Evolutionary conservation across 805 yeast species (phyloP), one percentile per base, ranked within the genome.

Genomic region (Scheffersomyces amazonensis): DNA sequence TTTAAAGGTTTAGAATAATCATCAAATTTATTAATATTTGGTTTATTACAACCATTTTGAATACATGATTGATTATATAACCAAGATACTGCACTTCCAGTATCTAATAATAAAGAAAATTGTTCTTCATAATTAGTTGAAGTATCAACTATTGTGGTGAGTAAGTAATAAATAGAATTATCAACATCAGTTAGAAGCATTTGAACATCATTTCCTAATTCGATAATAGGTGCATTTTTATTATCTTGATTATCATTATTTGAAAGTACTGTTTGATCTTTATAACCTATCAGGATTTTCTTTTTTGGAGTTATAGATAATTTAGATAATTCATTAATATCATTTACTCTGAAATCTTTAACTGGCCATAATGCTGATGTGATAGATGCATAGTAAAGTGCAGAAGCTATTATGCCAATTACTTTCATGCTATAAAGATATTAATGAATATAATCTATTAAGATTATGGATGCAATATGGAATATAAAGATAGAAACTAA

Each of bases 81-180:
- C 87, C 87, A 81, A 2, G 79, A 53, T 40, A 79, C 73, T 13
- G 80, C 79, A 19, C 83, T 77, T 5, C 84, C 87, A 0, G 87
- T 81, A 54, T 81, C 87, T 13, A 81, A 58, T 15, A 81, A 65
- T 28, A 81, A 58, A 4, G 76, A 76, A 47, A 70, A 78, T 22
- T 60, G 60, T n/a, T 53, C 52, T n/a, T 63, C 48, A 30, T 54
- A 53, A 20, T 48, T 35, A 2, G 54, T 33, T 18, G 48, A 50
- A 0, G 58, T 34, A 23, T 60, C 54, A 16, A 53, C 40, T 19
- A 62, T 35, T 6, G 48, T 29, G 10, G 39, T 31, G 19, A 44
- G 37, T 24, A 53, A 33, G 33, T 47, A 54, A 31, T 50, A 52
- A n/a, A 53, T 47, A 8, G 61, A 50, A 15, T 48, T 43, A 8